Evolutionary conservation across 768 basidiomycete genomes (phyloP).

Genomic region (Astraeus odoratus): DNA sequence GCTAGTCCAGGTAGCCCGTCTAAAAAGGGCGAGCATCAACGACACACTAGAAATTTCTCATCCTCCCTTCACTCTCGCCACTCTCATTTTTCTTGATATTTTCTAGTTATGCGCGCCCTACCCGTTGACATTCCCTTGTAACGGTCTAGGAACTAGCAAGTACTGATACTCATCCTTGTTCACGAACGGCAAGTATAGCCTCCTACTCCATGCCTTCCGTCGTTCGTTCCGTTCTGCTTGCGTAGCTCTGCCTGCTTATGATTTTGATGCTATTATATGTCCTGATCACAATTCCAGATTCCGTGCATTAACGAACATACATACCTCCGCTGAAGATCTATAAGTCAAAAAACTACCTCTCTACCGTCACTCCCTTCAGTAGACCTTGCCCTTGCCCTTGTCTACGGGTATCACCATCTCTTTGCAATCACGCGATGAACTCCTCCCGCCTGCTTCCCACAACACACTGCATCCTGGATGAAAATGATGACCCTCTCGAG

Average conservation of each 20-base stretch:
- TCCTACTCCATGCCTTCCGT: slow-evolving; percentile 1
- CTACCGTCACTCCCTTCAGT: slow-evolving; percentile 6
- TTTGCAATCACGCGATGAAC: slow-evolving; percentile 11
- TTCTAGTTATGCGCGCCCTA: slow-evolving; percentile 14
- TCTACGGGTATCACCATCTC: slow-evolving; percentile 13
- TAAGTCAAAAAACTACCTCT: slow-evolving; percentile 5
- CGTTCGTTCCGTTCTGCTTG: slow-evolving; percentile 4
- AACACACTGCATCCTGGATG: slow-evolving; percentile 10
- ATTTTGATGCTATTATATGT: no score
- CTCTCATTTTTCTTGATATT: slow-evolving; percentile 2
- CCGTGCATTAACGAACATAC: slow-evolving; percentile 13
- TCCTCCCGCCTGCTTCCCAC: slow-evolving; percentile 21
- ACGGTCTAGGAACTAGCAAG: slow-evolving; percentile 4
- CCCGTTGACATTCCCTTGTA: slow-evolving; percentile 4
- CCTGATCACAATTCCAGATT: slow-evolving; percentile 13
- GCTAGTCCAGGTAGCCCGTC: slow-evolving; percentile 6
- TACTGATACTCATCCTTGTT: slow-evolving; percentile 6
- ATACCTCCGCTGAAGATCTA: slow-evolving; percentile 10
- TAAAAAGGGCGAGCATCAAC: slow-evolving; percentile 14
- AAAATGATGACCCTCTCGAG: slow-evolving; percentile 24
- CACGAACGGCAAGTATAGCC: slow-evolving; percentile 20
- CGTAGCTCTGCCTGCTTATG: no score
- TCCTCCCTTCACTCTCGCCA: slow-evolving; percentile 6
- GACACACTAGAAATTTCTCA: slow-evolving; percentile 4
- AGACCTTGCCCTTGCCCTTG: slow-evolving; percentile 6